Evolutionary conservation across 2,329 filamentous ascomycete species (phyloP).

Genomic region (Lojkania enalia): DNA sequence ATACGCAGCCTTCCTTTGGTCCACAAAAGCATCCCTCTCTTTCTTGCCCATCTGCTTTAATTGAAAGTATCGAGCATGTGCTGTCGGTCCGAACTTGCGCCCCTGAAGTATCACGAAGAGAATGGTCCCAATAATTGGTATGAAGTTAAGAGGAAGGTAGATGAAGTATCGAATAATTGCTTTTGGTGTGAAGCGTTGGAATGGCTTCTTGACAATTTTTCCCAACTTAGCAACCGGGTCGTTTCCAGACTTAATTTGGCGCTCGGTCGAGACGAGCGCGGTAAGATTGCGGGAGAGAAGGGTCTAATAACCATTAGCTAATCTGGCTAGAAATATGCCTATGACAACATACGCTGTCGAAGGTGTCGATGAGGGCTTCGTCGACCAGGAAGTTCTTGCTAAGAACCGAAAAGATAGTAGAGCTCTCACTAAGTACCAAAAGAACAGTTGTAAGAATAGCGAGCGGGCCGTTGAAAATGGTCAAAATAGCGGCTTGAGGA

Average conservation of each 20-base stretch:
- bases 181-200: constrained; percentile 56
- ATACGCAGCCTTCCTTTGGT: constrained; percentile 73
- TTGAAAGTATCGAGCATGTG: constrained; percentile 77
- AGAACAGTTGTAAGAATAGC: constrained; percentile 73
- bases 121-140: constrained; percentile 82
- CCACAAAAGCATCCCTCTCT: constrained; percentile 69
- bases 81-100: constrained; percentile 56
- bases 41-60: constrained; percentile 77
- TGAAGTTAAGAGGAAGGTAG: constrained; percentile 90
- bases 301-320: constrained; percentile 33
- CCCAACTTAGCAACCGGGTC: constrained; percentile 61
- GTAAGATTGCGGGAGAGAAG: constrained; percentile 59
- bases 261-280: constrained; percentile 71
- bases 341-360: constrained; percentile 65
- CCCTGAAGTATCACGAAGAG: constrained; percentile 77
- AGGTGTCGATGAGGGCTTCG: constrained; percentile 83
- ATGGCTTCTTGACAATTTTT: constrained; percentile 59
- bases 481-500: constrained; percentile 79
- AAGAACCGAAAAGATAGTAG: constrained; percentile 57
- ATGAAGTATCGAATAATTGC: constrained; percentile 77
- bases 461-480: constrained; percentile 82
- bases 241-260: constrained; percentile 65
- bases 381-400: constrained; percentile 74
- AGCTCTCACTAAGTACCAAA: constrained; percentile 60
- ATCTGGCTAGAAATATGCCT: not conserved